A percentile compares a stretch with the other conserved stretches of the same genome.
These are phyloP conservation scores for Nitzschia inconspicua DNA, from an alignment of 108 stramenopile species.

Conservation along the genomic window DNA sequence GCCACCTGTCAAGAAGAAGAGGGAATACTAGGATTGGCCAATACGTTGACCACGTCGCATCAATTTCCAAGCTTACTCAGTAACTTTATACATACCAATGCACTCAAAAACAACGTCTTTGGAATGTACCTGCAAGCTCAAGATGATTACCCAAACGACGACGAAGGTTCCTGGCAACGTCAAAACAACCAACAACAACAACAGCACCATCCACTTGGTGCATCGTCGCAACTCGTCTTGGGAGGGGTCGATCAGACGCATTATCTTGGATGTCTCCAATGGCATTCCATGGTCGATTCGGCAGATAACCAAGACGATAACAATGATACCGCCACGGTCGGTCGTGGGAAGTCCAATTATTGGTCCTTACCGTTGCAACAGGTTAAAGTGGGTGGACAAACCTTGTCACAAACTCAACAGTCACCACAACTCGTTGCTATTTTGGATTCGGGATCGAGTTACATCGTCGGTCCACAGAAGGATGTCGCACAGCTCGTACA, in stretches of 20 bases:
- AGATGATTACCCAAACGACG: conserved; percentile 38
- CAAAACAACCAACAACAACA: neutral
- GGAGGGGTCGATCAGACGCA: conserved; percentile 44
- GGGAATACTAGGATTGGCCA: conserved; percentile 49
- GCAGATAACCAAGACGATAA: conserved; percentile 12
- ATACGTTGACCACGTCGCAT: conserved; percentile 23
- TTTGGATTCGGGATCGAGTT: conserved; percentile 90
- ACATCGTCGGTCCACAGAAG: conserved; percentile 81
- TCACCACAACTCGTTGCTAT: conserved; percentile 55
- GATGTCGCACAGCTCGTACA: conserved; percentile 65
- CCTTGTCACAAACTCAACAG: conserved; percentile 34
- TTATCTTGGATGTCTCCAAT: conserved; percentile 48
- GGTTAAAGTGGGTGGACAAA: conserved; percentile 49
- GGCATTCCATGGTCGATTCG: conserved; percentile 45
- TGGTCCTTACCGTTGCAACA: conserved; percentile 86
- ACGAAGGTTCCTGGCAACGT: neutral
- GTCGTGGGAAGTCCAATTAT: conserved; percentile 37
- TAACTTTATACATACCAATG: conserved; percentile 8
- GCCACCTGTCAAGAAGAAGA: conserved; percentile 37
- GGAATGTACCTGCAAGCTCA: conserved; percentile 30
- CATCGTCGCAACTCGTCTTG: conserved; percentile 40
- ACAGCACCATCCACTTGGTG: conserved; percentile 8
- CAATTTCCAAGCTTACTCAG: conserved; percentile 28
- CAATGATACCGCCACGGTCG: neutral
- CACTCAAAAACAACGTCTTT: conserved; percentile 8